Conservation (phyloP, 495 filamentous ascomycete genomes). For the Penicillium bovifimosum region DNA sequence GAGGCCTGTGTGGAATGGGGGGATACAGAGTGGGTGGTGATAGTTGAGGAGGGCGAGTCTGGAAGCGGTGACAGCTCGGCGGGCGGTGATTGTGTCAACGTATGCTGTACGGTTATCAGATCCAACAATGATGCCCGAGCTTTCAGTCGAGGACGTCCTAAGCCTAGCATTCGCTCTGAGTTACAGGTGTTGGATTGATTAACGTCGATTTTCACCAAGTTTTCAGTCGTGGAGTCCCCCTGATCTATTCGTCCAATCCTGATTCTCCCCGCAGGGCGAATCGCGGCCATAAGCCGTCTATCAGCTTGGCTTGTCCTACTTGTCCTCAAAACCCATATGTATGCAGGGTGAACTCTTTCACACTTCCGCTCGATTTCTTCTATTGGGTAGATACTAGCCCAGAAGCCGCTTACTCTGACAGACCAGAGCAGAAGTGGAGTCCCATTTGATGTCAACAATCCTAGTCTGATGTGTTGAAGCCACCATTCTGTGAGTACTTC, state of each 20-base stretch:
- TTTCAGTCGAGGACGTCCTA: conserved; percentile 56
- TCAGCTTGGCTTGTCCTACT: not conserved
- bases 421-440: too few relatives aligned
- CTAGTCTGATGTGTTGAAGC: too few relatives aligned
- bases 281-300: conserved; percentile 3
- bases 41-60: conserved; percentile 43
- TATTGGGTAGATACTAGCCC: too few relatives aligned
- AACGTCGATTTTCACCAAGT: not conserved
- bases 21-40: conserved; percentile 34
- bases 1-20: conserved; percentile 28
- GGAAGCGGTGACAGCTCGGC: conserved; percentile 49
- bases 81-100: conserved; percentile 33
- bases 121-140: conserved; percentile 69
- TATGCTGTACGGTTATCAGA: conserved; percentile 47
- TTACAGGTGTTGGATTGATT: not conserved
- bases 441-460: too few relatives aligned
- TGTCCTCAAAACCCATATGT: not conserved
- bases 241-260: conserved; percentile 7
- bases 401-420: too few relatives aligned
- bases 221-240: conserved; percentile 6
- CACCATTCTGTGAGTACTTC: too few relatives aligned
- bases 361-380: too few relatives aligned
- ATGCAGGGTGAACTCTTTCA: too few relatives aligned
- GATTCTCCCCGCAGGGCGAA: conserved; percentile 2
- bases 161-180: conserved; percentile 49